Evolutionary conservation across 78 protist species (phyloP).

Genomic region (Anaeramoeba ignava): DNA sequence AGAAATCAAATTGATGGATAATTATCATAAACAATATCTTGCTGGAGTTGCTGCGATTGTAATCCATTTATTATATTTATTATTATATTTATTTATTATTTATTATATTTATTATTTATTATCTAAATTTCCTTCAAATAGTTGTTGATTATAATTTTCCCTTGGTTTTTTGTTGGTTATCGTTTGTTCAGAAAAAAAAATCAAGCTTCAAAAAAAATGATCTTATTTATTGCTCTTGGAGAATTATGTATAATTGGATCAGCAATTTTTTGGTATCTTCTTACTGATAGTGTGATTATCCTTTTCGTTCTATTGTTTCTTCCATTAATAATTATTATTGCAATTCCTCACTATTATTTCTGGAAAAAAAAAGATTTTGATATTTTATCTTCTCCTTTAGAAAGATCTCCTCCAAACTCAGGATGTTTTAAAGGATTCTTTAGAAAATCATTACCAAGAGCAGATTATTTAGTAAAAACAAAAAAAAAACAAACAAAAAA

Average conservation of each 20-base stretch:
- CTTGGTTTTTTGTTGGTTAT: neutral
- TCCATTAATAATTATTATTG: neutral
- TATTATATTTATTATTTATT: too few species aligned
- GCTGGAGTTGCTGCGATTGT: neutral
- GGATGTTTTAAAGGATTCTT: neutral
- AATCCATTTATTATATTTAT: too few species aligned
- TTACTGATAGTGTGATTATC: neutral
- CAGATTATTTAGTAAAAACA: neutral
- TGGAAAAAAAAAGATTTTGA: neutral
- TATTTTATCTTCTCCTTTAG: neutral
- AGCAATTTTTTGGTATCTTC: neutral
- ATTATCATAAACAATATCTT: neutral
- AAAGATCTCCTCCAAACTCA: neutral
- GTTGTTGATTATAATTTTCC: neutral
- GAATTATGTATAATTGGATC: neutral
- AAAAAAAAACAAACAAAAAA: too few species aligned
- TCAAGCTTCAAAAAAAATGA: neutral
- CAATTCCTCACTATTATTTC: neutral
- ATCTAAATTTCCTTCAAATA: too few species aligned
- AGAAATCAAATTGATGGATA: neutral
- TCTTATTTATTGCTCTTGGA: neutral
- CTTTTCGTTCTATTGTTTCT: neutral
- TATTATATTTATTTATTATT: too few species aligned
- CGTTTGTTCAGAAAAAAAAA: neutral
- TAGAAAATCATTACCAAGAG: neutral